Base-by-base conservation (phyloP, 2,329 filamentous ascomycete genomes). In the Alternaria angustiovoidea region DNA sequence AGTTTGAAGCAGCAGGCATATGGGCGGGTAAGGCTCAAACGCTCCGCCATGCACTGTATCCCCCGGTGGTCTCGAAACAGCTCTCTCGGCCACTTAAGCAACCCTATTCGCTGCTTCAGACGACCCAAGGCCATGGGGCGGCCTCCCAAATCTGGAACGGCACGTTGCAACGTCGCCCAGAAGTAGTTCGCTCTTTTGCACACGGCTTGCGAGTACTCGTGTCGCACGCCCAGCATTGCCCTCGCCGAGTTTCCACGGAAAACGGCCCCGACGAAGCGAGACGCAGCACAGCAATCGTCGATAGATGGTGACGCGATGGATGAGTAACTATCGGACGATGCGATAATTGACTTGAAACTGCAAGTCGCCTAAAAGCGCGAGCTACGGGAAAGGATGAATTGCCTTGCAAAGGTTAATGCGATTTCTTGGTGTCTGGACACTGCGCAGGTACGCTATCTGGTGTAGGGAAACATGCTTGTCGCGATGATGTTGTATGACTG, bases 401-500 rank as follows among this genome's bases (percentile, higher is more conserved):
- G 54, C 55, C 54, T 54, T 53, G 59, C 24, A 65, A 28, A 49
- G 49, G 52, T 63, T 57, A n/a, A 9, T 54, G 67, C 64, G 47
- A 54, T 14, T 42, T 59, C 26, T 30, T 54, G 39, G 54, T 44
- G 54, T 41, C 32, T 39, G n/a, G 54, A 57, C 61, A 65, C 62
- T 58, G 64, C 66, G 55, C 62, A 64, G 67, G 54, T 61, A 63
- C 64, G 63, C 62, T 58, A 41, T 47, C 42, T 26, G 41, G 54
- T 36, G 36, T 44, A 49, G 43, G 51, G 47, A 43, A 44, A 46
- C 55, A 57, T 56, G 59, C 53, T 54, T 44, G 54, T 36, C 53
- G 59, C 62, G 63, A 65, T 69, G 66, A 70, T 66, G 69, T 51
- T 65, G 69, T 66, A 75, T 76, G 75, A 76, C 75, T 77, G 75